Evolutionary conservation across 345 rosid species (phyloP), one percentile per base, ranked within the genome.

Genomic region (Salix exigua): DNA sequence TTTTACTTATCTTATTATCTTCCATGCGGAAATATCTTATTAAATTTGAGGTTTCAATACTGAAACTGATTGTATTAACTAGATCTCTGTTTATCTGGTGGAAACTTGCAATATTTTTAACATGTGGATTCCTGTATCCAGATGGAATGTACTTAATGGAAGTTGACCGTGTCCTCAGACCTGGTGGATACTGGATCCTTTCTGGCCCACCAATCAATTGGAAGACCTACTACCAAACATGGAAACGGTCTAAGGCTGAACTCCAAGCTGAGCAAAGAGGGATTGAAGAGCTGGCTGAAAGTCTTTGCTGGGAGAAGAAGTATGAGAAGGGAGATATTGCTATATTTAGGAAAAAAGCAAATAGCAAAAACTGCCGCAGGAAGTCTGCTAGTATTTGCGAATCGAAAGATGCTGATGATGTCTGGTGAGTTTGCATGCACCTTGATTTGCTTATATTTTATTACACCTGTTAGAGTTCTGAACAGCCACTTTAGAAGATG

Each of bases 171-270:
- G 98, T 96, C 70, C 87, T 96, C 82, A 89, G 99, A 83, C 99
- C 98, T 5, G 99, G 98, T 74, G 99, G 99, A 75, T 96, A 85
- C 84, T 96, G 99, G 99, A 86, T 96, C 66, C 82, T 96, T 79
- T 96, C 98, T 42, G 99, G 98, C 5, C 99, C 99, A 71, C 99
- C 98, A 18, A 92, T 96, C 68, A 96, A 96, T 82, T 96, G 99
- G 99, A 90, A 92, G 77, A 96, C 92, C 5, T 92, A 84, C 77
- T 88, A 96, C 82, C 76, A 92, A 74, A 90, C 96, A 33, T 96
- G 99, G 99, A 88, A 92, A 78, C 89, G 98, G 25, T 72, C 98
- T 10, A 90, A 85, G 86, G 77, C 83, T 82, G 99, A 92, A 25
- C 90, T 96, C 64, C 85, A 85, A 48, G 97, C 91, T 6, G 99